Percentiles rank a stretch among this genome's conserved stretches.
Conservation (phyloP, 176 grass and related monocot genomes). For the Melocanna baccifera region DNA sequence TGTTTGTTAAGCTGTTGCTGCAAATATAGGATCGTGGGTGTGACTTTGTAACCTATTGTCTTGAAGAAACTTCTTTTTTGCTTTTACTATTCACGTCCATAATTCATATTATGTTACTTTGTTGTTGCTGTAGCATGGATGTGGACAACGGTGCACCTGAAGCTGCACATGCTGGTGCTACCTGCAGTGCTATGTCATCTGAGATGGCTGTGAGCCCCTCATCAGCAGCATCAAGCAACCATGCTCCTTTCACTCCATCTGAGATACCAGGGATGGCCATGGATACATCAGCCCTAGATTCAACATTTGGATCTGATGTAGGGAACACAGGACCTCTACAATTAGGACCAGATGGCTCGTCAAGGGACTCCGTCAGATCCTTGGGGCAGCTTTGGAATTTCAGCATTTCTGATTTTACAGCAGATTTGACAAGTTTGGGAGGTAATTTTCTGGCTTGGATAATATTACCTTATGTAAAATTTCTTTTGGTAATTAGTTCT, state of each 20-base stretch:
- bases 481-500: constrained; percentile 6
- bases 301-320: constrained; percentile 66
- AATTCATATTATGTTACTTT: neutral
- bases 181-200: constrained; percentile 53
- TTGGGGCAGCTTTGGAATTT: constrained; percentile 97
- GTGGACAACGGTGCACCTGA: constrained; percentile 50
- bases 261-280: constrained; percentile 82
- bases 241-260: constrained; percentile 69
- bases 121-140: constrained; percentile 58
- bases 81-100: neutral
- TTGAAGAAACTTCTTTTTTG: constrained; percentile 54
- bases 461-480: neutral
- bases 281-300: constrained; percentile 71
- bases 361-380: constrained; percentile 80
- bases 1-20: neutral
- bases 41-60: neutral
- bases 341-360: constrained; percentile 68
- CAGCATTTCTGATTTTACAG: constrained; percentile 88
- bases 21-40: neutral
- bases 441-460: constrained; percentile 44
- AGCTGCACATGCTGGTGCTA: constrained; percentile 49
- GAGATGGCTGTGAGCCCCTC: constrained; percentile 80
- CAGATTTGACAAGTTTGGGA: constrained; percentile 90
- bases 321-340: constrained; percentile 62
- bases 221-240: constrained; percentile 73